Evolutionary conservation across 345 rosid genomes (phyloP).

Genomic region (Camelina hispida): DNA sequence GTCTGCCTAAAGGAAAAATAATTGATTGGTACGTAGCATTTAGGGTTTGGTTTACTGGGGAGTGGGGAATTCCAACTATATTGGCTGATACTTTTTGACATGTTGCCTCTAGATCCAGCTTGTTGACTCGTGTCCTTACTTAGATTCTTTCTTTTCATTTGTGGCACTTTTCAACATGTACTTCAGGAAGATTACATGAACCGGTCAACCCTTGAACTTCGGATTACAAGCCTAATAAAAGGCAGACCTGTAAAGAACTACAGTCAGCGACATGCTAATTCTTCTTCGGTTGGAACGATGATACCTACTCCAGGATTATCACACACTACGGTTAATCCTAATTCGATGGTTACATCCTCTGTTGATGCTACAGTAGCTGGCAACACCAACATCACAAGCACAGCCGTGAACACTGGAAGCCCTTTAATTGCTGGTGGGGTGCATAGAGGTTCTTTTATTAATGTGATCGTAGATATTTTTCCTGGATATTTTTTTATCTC

Average conservation of each 20-base stretch:
- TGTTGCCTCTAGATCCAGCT: slow-evolving; percentile 35
- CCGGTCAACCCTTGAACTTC: slow-evolving; percentile 67
- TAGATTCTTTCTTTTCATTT: slow-evolving; percentile 14
- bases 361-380: slow-evolving; percentile 63
- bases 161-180: slow-evolving; percentile 29
- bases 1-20: not conserved
- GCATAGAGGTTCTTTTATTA: slow-evolving; percentile 56
- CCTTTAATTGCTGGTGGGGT: slow-evolving; percentile 57
- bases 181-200: slow-evolving; percentile 86
- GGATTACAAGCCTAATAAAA: slow-evolving; percentile 59
- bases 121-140: slow-evolving; percentile 1
- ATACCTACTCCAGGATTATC: slow-evolving; percentile 95
- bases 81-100: slow-evolving; percentile 17
- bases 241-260: slow-evolving; percentile 45
- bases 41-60: slow-evolving; percentile 23
- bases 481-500: slow-evolving; percentile 23
- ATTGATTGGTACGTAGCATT: slow-evolving; percentile 1
- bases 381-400: slow-evolving; percentile 53
- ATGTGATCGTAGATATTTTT: slow-evolving; percentile 53
- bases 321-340: slow-evolving; percentile 57
- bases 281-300: slow-evolving; percentile 73
- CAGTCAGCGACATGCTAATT: slow-evolving; percentile 62
- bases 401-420: slow-evolving; percentile 57
- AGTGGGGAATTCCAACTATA: slow-evolving; percentile 28
- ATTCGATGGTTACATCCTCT: slow-evolving; percentile 59